Evolutionary conservation across 2,329 filamentous ascomycete species (phyloP).

Genomic region (Ophiostoma sp.): DNA sequence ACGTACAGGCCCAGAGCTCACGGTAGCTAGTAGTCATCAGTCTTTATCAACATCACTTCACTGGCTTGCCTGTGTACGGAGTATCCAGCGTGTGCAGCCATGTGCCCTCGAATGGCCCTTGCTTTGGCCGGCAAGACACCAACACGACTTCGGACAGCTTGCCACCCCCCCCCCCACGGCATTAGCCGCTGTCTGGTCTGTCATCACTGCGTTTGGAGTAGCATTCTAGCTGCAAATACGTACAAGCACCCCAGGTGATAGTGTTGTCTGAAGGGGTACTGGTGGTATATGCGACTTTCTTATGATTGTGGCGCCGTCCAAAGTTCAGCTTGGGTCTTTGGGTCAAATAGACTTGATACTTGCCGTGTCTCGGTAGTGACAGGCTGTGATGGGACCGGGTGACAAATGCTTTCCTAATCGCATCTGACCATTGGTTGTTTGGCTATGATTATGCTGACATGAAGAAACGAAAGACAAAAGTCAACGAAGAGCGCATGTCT

Average conservation of each 20-base stretch:
- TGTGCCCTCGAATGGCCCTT: too few relatives aligned
- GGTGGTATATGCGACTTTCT: slow-evolving; percentile 1
- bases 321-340: background rate
- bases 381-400: background rate
- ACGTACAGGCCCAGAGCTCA: too few relatives aligned
- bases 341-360: background rate
- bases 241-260: background rate
- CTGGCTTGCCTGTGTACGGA: too few relatives aligned
- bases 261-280: background rate
- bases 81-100: too few relatives aligned
- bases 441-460: too few relatives aligned
- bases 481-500: too few relatives aligned
- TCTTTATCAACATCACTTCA: background rate
- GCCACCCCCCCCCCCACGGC: background rate
- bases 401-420: background rate
- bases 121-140: too few relatives aligned
- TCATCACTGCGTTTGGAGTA: background rate
- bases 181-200: background rate
- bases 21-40: background rate
- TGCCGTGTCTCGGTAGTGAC: background rate
- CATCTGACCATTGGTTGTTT: background rate
- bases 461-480: too few relatives aligned
- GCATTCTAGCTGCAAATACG: background rate
- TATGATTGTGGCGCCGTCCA: background rate
- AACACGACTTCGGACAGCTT: background rate